phyloP scores from a whole-genome alignment of 352 stramenopile species.

The Phytopythium kandeliae region DNA sequence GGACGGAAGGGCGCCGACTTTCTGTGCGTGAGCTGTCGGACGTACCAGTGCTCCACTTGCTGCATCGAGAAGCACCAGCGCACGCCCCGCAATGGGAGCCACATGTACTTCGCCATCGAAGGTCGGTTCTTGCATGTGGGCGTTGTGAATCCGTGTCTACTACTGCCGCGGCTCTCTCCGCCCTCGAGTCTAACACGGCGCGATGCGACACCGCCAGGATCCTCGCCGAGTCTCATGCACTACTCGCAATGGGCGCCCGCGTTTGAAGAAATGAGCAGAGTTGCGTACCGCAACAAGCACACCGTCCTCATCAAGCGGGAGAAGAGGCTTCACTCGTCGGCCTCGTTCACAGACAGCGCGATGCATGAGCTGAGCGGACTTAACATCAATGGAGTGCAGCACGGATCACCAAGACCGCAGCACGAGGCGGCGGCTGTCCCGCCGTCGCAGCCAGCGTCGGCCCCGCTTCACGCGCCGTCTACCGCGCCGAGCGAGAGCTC shows the following conservation, averaged over 20 bases:
- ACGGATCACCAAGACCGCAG: background rate
- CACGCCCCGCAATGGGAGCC: slow-evolving; percentile 11
- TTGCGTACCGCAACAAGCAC: slow-evolving; percentile 14
- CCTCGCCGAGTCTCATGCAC: slow-evolving; percentile 28
- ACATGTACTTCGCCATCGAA: slow-evolving; percentile 61
- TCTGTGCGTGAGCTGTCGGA: slow-evolving; percentile 44
- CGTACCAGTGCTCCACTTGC: slow-evolving; percentile 56
- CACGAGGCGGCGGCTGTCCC: background rate
- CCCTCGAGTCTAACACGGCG: too few relatives aligned
- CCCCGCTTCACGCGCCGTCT: background rate
- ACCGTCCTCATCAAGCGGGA: background rate
- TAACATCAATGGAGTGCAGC: background rate
- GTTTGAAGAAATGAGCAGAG: slow-evolving; percentile 44
- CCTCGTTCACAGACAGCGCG: background rate
- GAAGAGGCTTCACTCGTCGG: background rate
- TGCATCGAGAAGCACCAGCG: slow-evolving; percentile 32
- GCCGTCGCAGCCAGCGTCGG: background rate
- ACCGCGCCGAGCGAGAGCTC: background rate
- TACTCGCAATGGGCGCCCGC: slow-evolving; percentile 37
- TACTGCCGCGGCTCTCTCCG: too few relatives aligned
- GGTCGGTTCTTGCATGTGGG: slow-evolving; percentile 21
- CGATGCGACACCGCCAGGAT: slow-evolving; percentile 11
- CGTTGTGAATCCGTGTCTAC: too few relatives aligned
- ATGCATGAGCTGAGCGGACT: slow-evolving; percentile 1
- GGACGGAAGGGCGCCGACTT: slow-evolving; percentile 36